phyloP scores from a whole-genome alignment of 1,284 basidiomycete genomes.

The Rhodotorula sp. region DNA sequence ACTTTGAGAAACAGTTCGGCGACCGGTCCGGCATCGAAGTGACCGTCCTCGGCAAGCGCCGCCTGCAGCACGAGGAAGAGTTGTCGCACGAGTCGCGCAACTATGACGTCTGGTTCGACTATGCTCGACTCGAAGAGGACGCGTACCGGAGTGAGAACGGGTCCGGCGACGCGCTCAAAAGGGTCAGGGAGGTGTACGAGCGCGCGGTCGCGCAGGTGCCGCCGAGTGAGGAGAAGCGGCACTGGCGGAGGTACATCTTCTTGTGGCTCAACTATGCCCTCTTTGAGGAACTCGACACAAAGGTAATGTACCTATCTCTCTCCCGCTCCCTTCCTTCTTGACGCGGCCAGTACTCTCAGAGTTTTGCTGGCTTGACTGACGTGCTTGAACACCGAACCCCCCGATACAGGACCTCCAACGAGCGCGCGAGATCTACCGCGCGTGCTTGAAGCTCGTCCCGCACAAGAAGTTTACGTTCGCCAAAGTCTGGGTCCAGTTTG shows the following conservation, averaged over 20 bases:
- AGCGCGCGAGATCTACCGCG: slow-evolving; percentile 87
- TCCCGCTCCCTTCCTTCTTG: background rate
- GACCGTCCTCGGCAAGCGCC: slow-evolving; percentile 90
- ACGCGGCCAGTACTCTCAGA: background rate
- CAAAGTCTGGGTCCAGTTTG: slow-evolving; percentile 87
- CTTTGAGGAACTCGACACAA: slow-evolving; percentile 94
- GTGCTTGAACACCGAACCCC: background rate
- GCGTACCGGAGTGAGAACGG: slow-evolving; percentile 58
- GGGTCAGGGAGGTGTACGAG: slow-evolving; percentile 92
- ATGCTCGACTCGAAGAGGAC: slow-evolving; percentile 87
- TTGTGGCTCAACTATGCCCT: slow-evolving; percentile 71
- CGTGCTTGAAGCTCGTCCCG: slow-evolving; percentile 81
- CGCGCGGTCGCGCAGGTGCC: slow-evolving; percentile 94
- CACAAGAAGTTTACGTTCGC: slow-evolving; percentile 97
- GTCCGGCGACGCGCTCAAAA: slow-evolving; percentile 59
- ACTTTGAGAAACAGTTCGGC: slow-evolving; percentile 98
- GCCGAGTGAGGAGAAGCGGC: slow-evolving; percentile 79
- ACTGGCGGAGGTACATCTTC: slow-evolving; percentile 96
- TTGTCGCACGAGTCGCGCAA: slow-evolving; percentile 80
- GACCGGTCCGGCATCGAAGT: slow-evolving; percentile 81
- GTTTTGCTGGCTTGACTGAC: background rate
- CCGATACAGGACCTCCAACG: slow-evolving; percentile 69
- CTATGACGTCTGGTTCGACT: slow-evolving; percentile 99
- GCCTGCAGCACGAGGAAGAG: slow-evolving; percentile 97
- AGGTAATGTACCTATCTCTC: slow-evolving; percentile 56